Conservation (phyloP, 352 stramenopile genomes). For the Halophytophthora batemanensis region DNA sequence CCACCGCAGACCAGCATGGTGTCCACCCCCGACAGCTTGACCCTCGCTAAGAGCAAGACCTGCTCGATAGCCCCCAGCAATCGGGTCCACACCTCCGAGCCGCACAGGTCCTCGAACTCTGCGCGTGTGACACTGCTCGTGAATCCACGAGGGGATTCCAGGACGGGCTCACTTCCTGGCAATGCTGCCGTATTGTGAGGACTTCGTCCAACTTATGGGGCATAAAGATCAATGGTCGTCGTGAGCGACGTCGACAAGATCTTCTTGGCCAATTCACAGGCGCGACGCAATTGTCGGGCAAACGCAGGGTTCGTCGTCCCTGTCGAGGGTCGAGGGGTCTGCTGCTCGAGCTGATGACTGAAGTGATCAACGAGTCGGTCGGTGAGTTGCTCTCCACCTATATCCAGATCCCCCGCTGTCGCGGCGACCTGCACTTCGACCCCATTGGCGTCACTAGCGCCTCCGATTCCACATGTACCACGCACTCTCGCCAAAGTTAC, state of each 20-base stretch:
- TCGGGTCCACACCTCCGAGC: constrained; percentile 21
- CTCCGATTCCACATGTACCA: constrained; percentile 1
- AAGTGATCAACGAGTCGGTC: constrained; percentile 23
- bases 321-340: background rate
- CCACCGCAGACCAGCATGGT: constrained; percentile 33
- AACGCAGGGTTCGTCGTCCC: constrained; percentile 6
- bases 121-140: constrained; percentile 29
- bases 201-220: constrained; percentile 12
- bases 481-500: constrained; percentile 21
- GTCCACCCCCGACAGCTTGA: constrained; percentile 24
- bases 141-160: constrained; percentile 10
- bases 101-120: constrained; percentile 38
- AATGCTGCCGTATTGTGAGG: background rate
- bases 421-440: constrained; percentile 18
- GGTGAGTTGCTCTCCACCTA: constrained; percentile 14
- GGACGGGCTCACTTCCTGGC: too few relatives aligned
- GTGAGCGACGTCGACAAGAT: constrained; percentile 34
- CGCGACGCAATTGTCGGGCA: constrained; percentile 26
- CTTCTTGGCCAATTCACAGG: constrained; percentile 38
- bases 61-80: constrained; percentile 17
- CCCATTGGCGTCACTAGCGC: constrained; percentile 11
- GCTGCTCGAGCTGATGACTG: background rate
- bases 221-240: constrained; percentile 32
- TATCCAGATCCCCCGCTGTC: constrained; percentile 16
- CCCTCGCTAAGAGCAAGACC: constrained; percentile 17